Percentiles rank a stretch among this genome's conserved stretches.
Conservation (phyloP, 108 stramenopile species). For the Cyclotella distinguenda region DNA sequence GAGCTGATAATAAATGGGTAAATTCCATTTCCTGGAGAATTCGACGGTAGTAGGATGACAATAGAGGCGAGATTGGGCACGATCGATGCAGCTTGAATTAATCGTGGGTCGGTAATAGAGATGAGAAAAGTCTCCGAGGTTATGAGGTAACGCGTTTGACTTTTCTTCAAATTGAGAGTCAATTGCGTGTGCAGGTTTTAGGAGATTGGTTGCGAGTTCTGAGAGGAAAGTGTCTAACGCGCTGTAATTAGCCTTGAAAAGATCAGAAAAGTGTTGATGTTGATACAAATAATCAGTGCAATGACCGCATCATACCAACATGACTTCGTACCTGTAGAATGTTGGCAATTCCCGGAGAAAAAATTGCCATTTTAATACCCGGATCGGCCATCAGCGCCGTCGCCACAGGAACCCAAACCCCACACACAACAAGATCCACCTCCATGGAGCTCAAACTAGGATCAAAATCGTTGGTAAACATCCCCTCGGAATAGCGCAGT, state of each 20-base stretch:
- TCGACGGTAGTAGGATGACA: constrained; percentile 80
- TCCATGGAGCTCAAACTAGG: constrained; percentile 38
- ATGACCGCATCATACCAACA: neutral
- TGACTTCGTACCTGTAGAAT: constrained; percentile 56
- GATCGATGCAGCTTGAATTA: constrained; percentile 37
- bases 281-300: neutral
- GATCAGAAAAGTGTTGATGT: neutral
- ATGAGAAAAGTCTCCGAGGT: constrained; percentile 41
- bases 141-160: constrained; percentile 1
- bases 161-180: constrained; percentile 4
- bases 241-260: constrained; percentile 62
- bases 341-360: constrained; percentile 89
- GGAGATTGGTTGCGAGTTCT: constrained; percentile 58
- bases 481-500: constrained; percentile 64
- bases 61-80: constrained; percentile 76
- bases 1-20: constrained; percentile 90
- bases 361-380: constrained; percentile 85
- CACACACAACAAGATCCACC: constrained; percentile 80
- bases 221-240: constrained; percentile 76
- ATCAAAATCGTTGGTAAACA: constrained; percentile 49
- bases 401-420: constrained; percentile 87
- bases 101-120: constrained; percentile 62
- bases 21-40: constrained; percentile 83
- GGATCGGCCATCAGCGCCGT: constrained; percentile 88
- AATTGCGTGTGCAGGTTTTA: constrained; percentile 17